phyloP scores from a whole-genome alignment of 1,139 yeast genomes.

The Wickerhamomyces sp. region DNA sequence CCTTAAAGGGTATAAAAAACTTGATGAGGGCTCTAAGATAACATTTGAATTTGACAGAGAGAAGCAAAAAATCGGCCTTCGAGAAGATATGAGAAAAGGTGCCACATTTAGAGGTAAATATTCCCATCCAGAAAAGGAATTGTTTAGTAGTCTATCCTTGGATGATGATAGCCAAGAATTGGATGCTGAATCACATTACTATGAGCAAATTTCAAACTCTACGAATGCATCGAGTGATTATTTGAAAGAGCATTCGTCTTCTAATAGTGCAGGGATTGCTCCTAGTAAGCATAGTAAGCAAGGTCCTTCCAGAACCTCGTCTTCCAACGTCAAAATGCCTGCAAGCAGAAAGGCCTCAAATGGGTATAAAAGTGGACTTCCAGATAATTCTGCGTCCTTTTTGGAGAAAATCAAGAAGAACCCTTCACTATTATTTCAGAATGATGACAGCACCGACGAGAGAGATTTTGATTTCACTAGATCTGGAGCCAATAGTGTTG shows the following conservation, averaged over 20 bases:
- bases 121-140: slow-evolving; percentile 4
- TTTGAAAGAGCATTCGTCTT: background rate
- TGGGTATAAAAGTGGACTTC: too few relatives aligned
- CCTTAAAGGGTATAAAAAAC: background rate
- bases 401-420: slow-evolving; percentile 10
- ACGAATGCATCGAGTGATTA: background rate
- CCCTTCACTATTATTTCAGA: slow-evolving; percentile 11
- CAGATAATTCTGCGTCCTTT: background rate
- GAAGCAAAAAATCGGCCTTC: slow-evolving; percentile 1
- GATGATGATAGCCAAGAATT: background rate
- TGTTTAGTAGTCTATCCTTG: slow-evolving; percentile 1
- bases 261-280: background rate
- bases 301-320: too few relatives aligned
- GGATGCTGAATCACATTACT: background rate
- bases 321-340: too few relatives aligned
- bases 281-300: too few relatives aligned
- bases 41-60: background rate
- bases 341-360: too few relatives aligned
- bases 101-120: slow-evolving; percentile 1
- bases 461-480: slow-evolving; percentile 7
- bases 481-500: slow-evolving; percentile 1
- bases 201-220: background rate
- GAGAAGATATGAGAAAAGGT: background rate
- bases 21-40: background rate
- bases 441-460: background rate